Evolutionary conservation across 169 alveolate genomes (phyloP), one percentile per base, ranked within the genome.

Genomic region (Cryptosporidium baileyi): DNA sequence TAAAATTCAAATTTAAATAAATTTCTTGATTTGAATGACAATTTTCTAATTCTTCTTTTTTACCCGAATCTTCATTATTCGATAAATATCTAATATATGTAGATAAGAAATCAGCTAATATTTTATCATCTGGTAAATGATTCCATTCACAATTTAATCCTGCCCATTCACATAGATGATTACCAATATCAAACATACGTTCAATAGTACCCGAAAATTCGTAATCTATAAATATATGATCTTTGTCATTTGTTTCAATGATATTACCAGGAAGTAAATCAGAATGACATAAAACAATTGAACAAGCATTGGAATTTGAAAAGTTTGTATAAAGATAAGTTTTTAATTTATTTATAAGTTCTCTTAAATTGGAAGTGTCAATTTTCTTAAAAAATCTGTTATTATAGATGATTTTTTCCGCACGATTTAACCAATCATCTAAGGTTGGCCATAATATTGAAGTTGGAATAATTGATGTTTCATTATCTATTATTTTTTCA

Each of bases 191-290:
- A 74, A 74, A 74, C 4, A 45, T 67, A 52, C 85, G 34, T 57
- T 74, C 85, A 41, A 45, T 45, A 15, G 85, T 74, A 15, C 85
- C 85, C 1, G 85, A 51, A 28, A 74, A 74, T 40, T 74, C 85
- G 8, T 74, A 74, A 54, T 74, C 85, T 32, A 74, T 74, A 34
- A 74, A 74, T 22, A 22, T 43, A 30, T 54, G 61, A 57, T 74
- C 36, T 28, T 41, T 41, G 9, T 28, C 32, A 8, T 3, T 17
- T 9, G 67, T 54, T 36, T 51, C 65, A 51, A 74, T 57, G 2
- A 74, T 74, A 22, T 74, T 74, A 22, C 85, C 85, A 4, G 85
- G 85, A n/a, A 74, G 85, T 19, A 74, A 57, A 59, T 74, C 85
- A 0, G 52, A 74, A 30, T 74, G 85, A 17, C 61, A 74, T 52